A percentile compares a stretch with the other conserved stretches of the same genome.
Conservation (phyloP, 2,329 filamentous ascomycete genomes). For the Epichloe brachyelytri region DNA sequence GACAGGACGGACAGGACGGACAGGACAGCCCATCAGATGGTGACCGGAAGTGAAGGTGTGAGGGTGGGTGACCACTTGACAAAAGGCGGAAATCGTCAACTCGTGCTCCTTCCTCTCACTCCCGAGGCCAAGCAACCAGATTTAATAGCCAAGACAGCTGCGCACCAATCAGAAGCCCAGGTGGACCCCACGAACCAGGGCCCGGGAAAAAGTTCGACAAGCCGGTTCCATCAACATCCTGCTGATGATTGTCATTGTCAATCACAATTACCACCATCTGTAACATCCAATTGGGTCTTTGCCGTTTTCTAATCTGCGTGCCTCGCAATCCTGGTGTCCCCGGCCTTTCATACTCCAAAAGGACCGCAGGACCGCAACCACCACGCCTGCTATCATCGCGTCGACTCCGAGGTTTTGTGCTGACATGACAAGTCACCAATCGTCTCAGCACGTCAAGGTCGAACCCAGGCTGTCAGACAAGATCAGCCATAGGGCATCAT, state of each 20-base stretch:
- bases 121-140: too few species aligned
- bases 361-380: background rate
- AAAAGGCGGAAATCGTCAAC: too few species aligned
- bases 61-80: too few species aligned
- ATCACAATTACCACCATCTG: background rate
- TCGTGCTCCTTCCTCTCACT: too few species aligned
- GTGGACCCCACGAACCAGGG: slow-evolving; percentile 11
- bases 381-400: background rate
- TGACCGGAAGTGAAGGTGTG: too few species aligned
- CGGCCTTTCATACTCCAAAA: too few species aligned
- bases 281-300: background rate
- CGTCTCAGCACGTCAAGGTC: background rate
- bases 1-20: background rate
- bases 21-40: too few species aligned
- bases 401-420: background rate
- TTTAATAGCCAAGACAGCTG: background rate
- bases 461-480: background rate
- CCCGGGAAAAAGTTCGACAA: slow-evolving; percentile 14
- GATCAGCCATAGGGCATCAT: background rate
- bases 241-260: too few species aligned
- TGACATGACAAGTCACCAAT: background rate
- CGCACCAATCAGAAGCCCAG: slow-evolving; percentile 14
- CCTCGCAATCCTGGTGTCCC: background rate
- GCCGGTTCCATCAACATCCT: too few species aligned
- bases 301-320: background rate